phyloP scores from a whole-genome alignment of 495 filamentous ascomycete genomes.

The Aspergillus heteromorphus region DNA sequence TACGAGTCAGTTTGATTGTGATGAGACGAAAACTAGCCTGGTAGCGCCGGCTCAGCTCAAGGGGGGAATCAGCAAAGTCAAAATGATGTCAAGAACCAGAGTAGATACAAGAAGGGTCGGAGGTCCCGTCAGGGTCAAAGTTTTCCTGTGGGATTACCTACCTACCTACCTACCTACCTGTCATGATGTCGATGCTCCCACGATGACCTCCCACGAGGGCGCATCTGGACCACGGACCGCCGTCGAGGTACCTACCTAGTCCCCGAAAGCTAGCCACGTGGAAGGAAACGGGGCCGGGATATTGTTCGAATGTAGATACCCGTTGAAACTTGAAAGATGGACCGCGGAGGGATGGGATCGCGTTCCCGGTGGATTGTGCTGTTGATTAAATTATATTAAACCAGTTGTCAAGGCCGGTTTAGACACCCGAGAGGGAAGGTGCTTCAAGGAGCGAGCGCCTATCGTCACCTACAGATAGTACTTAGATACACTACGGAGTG shows the following conservation, averaged over 20 bases:
- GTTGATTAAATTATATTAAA: background rate
- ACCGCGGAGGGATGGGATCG: background rate
- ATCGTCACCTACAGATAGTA: background rate
- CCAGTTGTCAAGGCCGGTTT: background rate
- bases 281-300: constrained; percentile 8
- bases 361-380: background rate
- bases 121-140: background rate
- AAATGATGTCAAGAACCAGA: no score
- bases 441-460: background rate
- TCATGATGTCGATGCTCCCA: background rate
- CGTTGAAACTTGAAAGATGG: background rate
- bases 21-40: constrained; percentile 4
- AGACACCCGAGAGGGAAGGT: background rate
- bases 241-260: background rate
- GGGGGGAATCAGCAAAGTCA: background rate
- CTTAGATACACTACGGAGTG: no score
- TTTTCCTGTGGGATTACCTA: background rate
- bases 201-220: no score
- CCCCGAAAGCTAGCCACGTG: constrained; percentile 11
- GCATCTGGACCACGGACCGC: constrained; percentile 6
- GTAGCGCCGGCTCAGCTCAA: background rate
- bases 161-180: no score
- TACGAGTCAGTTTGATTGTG: constrained; percentile 15
- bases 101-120: no score
- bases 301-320: background rate